phyloP scores from a whole-genome alignment of 2,329 filamentous ascomycete genomes.

The Pseudogymnoascus sp. region DNA sequence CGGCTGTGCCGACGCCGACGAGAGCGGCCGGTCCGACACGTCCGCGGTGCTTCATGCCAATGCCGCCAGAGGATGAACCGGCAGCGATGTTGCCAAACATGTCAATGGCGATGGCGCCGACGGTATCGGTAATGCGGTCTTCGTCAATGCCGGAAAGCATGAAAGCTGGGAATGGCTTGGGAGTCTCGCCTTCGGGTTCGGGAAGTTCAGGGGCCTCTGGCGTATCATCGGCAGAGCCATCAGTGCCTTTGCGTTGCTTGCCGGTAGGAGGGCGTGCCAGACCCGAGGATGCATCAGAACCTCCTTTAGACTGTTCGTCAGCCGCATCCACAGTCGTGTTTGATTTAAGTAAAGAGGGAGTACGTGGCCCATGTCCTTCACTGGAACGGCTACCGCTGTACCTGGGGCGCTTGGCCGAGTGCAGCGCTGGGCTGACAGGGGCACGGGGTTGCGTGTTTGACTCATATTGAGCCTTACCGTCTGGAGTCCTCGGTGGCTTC shows the following conservation, averaged over 20 bases:
- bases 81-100: conserved; percentile 79
- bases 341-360: conserved; percentile 22
- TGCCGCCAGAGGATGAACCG: conserved; percentile 91
- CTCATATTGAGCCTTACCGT: not conserved
- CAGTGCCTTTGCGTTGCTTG: conserved; percentile 16
- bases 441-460: not conserved
- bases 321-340: not conserved
- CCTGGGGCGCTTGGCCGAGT: conserved; percentile 20
- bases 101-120: conserved; percentile 92
- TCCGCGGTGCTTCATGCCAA: conserved; percentile 95
- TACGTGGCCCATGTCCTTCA: conserved; percentile 18
- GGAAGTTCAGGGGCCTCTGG: not conserved
- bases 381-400: conserved; percentile 17
- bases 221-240: conserved; percentile 17
- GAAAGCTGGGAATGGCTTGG: not conserved
- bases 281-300: conserved; percentile 17
- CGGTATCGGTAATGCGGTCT: conserved; percentile 76
- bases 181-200: not conserved
- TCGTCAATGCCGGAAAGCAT: conserved; percentile 28
- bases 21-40: conserved; percentile 87
- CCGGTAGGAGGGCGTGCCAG: conserved; percentile 5
- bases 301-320: conserved; percentile 14
- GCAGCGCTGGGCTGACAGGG: not conserved
- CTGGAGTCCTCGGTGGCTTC: not conserved
- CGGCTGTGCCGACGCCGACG: conserved; percentile 81